Conservation (phyloP, 1,139 yeast species). For the Hanseniaspora uvarum region DNA sequence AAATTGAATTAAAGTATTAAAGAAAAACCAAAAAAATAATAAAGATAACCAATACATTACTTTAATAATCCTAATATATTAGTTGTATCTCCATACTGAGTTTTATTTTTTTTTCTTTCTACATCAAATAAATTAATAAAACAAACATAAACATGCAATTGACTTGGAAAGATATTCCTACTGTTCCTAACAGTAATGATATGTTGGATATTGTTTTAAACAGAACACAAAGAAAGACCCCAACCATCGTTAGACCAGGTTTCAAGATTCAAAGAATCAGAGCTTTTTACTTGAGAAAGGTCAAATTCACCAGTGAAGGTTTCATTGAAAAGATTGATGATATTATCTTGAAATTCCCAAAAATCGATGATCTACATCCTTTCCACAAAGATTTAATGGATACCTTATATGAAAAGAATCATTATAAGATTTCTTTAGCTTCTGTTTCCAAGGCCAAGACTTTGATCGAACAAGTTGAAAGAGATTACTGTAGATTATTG, state of each 20-base stretch:
- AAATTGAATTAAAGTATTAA: not conserved
- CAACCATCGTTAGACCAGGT: constrained; percentile 94
- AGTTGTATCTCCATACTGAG: not conserved
- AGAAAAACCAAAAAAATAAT: not conserved
- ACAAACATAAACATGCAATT: constrained; percentile 59
- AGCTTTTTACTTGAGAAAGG: constrained; percentile 97
- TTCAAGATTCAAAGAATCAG: constrained; percentile 92
- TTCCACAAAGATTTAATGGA: constrained; percentile 97
- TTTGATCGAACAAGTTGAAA: constrained; percentile 84
- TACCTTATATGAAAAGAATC: constrained; percentile 93
- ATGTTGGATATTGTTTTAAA: constrained; percentile 92
- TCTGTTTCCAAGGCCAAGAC: constrained; percentile 90
- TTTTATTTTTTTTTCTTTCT: not conserved
- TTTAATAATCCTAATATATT: not conserved
- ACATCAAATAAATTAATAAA: not conserved
- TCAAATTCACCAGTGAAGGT: constrained; percentile 90
- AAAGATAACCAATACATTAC: not conserved
- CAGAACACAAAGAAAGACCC: constrained; percentile 96
- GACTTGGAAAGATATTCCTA: constrained; percentile 96
- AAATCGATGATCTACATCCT: constrained; percentile 94
- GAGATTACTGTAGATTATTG: constrained; percentile 86
- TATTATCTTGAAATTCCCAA: constrained; percentile 79
- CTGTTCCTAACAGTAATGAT: constrained; percentile 85
- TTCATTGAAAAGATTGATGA: constrained; percentile 85
- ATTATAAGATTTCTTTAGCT: constrained; percentile 93